phyloP scores from a whole-genome alignment of 2,329 filamentous ascomycete species.

The Ceratocystis cacaofunesta region DNA sequence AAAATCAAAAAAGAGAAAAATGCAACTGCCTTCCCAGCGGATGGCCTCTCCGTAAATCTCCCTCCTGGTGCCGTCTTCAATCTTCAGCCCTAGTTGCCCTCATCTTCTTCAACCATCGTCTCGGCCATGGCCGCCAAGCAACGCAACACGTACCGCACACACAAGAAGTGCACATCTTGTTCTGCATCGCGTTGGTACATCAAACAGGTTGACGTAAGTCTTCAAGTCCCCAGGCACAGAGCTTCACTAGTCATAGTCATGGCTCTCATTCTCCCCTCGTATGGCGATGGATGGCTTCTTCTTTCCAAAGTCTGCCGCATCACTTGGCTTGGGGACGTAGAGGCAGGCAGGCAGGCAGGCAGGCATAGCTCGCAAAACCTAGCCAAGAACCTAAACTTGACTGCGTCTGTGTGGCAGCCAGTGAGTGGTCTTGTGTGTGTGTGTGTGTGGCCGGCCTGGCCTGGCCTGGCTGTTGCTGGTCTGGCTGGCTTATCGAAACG shows the following conservation, averaged over 20 bases:
- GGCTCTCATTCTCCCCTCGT: too few relatives aligned
- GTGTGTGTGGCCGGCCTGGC: background rate
- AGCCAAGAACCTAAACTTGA: background rate
- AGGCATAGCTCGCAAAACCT: background rate
- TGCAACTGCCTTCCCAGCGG: background rate
- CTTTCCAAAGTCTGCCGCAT: background rate
- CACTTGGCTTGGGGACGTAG: too few relatives aligned
- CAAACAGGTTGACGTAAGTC: background rate
- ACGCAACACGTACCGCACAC: background rate
- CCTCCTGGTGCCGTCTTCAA: background rate
- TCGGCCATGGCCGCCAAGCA: background rate
- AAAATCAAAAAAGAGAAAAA: too few relatives aligned
- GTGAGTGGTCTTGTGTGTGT: too few relatives aligned
- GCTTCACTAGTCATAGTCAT: background rate
- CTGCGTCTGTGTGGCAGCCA: too few relatives aligned
- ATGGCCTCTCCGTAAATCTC: background rate
- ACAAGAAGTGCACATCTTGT: background rate
- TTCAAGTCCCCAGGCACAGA: background rate
- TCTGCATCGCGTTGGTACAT: background rate
- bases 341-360: background rate
- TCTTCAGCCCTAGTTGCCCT: background rate
- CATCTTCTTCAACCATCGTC: background rate
- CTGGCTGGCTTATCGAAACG: background rate
- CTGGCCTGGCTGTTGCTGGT: background rate
- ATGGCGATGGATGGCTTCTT: background rate